A percentile compares a stretch with the other conserved stretches of the same genome.
phyloP scores from a whole-genome alignment of 106 monocot genomes.

The Ottelia alismoides region DNA sequence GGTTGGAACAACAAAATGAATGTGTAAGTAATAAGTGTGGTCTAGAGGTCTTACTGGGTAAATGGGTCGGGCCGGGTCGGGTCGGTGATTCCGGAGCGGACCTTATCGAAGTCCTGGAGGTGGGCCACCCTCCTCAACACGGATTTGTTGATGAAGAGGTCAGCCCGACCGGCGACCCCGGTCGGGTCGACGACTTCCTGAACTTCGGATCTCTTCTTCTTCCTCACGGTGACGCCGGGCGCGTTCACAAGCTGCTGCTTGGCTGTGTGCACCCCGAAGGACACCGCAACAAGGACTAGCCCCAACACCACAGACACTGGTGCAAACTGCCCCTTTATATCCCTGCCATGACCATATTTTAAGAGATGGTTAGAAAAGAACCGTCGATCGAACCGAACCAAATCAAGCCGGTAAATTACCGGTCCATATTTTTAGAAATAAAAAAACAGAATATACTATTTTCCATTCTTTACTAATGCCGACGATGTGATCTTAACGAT shows the following conservation, averaged over 20 bases:
- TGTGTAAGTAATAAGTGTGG: no score
- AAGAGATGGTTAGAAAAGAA: no score
- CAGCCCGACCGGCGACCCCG: conserved; percentile 1
- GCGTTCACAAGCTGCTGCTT: conserved; percentile 19
- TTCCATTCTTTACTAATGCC: no score
- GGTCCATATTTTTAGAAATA: no score
- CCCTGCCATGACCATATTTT: no score
- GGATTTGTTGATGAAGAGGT: conserved; percentile 8
- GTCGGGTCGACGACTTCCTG: conserved; percentile 20
- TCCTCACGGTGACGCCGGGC: conserved; percentile 17
- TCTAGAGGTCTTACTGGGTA: conserved; percentile 3
- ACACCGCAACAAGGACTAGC: background rate
- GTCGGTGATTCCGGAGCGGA: background rate
- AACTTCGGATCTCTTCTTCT: conserved; percentile 15
- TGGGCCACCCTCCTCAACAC: conserved; percentile 15
- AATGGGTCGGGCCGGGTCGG: conserved; percentile 2
- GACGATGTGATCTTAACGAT: no score
- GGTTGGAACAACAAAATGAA: background rate
- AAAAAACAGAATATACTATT: no score
- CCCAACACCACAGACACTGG: conserved; percentile 15
- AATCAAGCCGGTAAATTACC: no score
- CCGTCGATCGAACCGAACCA: no score
- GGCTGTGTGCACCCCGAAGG: conserved; percentile 15
- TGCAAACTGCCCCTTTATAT: conserved; percentile 6
- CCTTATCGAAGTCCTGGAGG: conserved; percentile 6